phyloP scores from a whole-genome alignment of 108 stramenopile species.

The Skeletonema costatum region DNA sequence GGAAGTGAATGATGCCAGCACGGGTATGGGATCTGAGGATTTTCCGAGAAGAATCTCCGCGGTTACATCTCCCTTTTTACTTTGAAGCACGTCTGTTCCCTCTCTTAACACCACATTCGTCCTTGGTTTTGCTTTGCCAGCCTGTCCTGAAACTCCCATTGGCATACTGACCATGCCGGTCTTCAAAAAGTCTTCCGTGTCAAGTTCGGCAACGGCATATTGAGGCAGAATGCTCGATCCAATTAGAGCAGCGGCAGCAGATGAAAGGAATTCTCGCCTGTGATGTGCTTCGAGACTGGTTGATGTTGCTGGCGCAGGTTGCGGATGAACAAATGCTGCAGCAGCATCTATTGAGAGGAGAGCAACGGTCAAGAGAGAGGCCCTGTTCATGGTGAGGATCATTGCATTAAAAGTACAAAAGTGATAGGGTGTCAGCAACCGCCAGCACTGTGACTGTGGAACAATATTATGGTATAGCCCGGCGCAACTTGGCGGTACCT shows the following conservation, averaged over 20 bases:
- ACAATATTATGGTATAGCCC: no score
- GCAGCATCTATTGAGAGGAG: neutral
- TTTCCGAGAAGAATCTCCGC: constrained; percentile 64
- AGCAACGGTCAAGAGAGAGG: neutral
- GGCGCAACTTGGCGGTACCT: no score
- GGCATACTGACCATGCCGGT: constrained; percentile 61
- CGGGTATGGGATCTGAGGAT: constrained; percentile 43
- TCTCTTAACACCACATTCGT: constrained; percentile 67
- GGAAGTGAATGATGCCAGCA: constrained; percentile 47
- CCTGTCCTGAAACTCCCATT: constrained; percentile 71
- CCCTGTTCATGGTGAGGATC: neutral
- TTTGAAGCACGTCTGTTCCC: constrained; percentile 63
- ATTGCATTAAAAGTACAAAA: no score
- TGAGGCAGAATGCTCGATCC: neutral
- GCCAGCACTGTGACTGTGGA: no score
- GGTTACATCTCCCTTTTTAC: constrained; percentile 45
- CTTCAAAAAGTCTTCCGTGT: constrained; percentile 56
- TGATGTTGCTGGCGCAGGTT: no score
- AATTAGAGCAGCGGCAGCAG: neutral
- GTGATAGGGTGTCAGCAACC: no score
- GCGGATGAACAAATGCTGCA: neutral
- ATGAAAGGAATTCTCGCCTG: neutral
- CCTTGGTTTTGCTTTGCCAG: constrained; percentile 65
- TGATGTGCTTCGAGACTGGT: neutral
- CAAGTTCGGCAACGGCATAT: constrained; percentile 9